Base-by-base conservation (phyloP, 2,329 filamentous ascomycete species). In the Lecanicillium sp. region DNA sequence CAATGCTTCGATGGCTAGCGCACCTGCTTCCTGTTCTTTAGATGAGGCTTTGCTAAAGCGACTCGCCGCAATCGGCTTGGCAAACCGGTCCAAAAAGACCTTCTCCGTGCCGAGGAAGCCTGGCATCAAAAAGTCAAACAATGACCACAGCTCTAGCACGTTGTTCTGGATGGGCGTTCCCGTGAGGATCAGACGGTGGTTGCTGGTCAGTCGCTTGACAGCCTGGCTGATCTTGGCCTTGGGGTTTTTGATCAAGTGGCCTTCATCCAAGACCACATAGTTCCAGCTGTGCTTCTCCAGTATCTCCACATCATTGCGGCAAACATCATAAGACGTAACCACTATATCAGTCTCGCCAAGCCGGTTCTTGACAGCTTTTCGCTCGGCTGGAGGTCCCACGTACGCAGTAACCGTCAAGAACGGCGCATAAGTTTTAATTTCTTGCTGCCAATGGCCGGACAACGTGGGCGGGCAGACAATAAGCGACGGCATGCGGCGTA, bases 71-170 rank as follows among this genome's bases (percentile, higher is more conserved):
- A 96, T 96, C 2, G 89, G 89, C 62, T 95, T 95, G 8, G 89
- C 88, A 50, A 96, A 96, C 3, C 89, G 81, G 59, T 96, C 90
- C 48, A 94, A 71, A 65, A 96, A 96, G n/a, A 96, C 87, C 65
- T 94, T 95, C 45, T 79, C 88, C 0, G 89, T 87, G 22, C 92
- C 92, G 7, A 98, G 71, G 68, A 98, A 98, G 3, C 92, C 94
- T 3, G 94, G 92, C 92, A 98, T 98, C 44, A 98, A 71, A 66
- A 98, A 98, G 63, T 98, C 92, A 56, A 98, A 98, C 4, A 98
- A 72, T 1, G 90, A 97, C 90, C 90, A 98, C 4, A 98, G 71
- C 58, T 98, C 90, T 35, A 98, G 66, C 3, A 98, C 90, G 49
- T 97, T 97, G 61, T 97, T 97, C 60, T 97, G 90, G 48, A 97